phyloP scores from a whole-genome alignment of 257 asterid genomes.

The Fraxinus pennsylvanica region DNA sequence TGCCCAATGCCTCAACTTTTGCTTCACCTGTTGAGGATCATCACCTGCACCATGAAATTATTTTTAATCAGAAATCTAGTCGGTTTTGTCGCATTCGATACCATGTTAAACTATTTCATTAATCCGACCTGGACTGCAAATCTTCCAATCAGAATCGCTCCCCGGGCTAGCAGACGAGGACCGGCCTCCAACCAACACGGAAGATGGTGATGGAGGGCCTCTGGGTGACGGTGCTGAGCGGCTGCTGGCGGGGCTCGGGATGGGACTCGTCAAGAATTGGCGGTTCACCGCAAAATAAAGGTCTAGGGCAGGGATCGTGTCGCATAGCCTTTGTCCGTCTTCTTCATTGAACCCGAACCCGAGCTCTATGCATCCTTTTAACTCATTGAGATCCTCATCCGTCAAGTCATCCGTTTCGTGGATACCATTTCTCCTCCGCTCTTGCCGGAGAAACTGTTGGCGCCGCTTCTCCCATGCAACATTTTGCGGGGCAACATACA shows the following conservation, averaged over 20 bases:
- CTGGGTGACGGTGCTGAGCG: conserved; percentile 25
- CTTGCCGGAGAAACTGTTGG: conserved; percentile 53
- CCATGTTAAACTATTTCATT: not conserved
- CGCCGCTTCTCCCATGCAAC: conserved; percentile 81
- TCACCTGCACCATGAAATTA: conserved; percentile 39
- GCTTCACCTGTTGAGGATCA: conserved; percentile 64
- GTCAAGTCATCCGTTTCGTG: conserved; percentile 43
- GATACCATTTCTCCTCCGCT: conserved; percentile 42
- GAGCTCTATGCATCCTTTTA: conserved; percentile 85
- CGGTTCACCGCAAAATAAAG: conserved; percentile 80
- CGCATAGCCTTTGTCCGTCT: conserved; percentile 57
- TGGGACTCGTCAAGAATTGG: conserved; percentile 48
- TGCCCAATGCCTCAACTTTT: conserved; percentile 77
- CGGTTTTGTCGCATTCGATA: too few species aligned
- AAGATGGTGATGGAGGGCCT: conserved; percentile 20
- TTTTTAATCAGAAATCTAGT: not conserved
- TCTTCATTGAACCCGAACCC: conserved; percentile 88
- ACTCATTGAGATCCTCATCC: conserved; percentile 79
- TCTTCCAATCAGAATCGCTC: conserved; percentile 49
- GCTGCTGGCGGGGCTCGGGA: conserved; percentile 49
- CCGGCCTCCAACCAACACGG: conserved; percentile 20
- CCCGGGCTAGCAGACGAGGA: conserved; percentile 38
- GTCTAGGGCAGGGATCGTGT: conserved; percentile 28
- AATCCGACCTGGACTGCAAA: conserved; percentile 50
- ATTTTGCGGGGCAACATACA: conserved; percentile 66